These are phyloP conservation scores for Epichloe brachyelytri DNA, from an alignment of 2,329 filamentous ascomycete species.

Conservation along the genomic window DNA sequence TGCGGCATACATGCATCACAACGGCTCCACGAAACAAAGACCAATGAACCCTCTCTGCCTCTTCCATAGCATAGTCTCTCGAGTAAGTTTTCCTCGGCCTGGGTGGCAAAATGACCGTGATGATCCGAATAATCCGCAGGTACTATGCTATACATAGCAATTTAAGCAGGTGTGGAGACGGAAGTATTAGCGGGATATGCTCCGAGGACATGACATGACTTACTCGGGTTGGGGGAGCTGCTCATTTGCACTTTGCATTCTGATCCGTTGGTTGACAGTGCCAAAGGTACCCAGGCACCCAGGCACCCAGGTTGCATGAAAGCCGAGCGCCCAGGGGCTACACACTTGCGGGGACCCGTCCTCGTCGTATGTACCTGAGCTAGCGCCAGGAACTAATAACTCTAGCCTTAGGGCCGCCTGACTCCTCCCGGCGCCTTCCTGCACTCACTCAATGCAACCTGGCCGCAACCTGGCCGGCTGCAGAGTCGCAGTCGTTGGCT, in stretches of 20 bases:
- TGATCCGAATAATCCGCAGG: background rate
- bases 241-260: too few relatives aligned
- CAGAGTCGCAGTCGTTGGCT: background rate
- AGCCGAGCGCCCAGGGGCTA: background rate
- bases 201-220: too few relatives aligned
- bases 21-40: background rate
- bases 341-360: background rate
- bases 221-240: too few relatives aligned
- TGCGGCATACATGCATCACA: too few relatives aligned
- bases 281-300: background rate
- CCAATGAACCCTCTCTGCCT: background rate
- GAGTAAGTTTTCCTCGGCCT: too few relatives aligned
- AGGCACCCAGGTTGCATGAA: too few relatives aligned
- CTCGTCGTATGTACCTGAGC: background rate
- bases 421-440: background rate
- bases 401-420: background rate
- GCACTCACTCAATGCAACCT: background rate
- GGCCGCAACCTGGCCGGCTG: background rate
- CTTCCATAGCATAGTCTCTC: background rate
- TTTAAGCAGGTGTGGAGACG: background rate
- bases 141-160: background rate
- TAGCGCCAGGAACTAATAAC: constrained; percentile 3
- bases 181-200: too few relatives aligned
- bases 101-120: background rate
- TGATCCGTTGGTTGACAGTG: background rate